A percentile compares a stretch with the other conserved stretches of the same genome.
Conservation (phyloP, 2,329 filamentous ascomycete species). For the Trichoderma sp. region DNA sequence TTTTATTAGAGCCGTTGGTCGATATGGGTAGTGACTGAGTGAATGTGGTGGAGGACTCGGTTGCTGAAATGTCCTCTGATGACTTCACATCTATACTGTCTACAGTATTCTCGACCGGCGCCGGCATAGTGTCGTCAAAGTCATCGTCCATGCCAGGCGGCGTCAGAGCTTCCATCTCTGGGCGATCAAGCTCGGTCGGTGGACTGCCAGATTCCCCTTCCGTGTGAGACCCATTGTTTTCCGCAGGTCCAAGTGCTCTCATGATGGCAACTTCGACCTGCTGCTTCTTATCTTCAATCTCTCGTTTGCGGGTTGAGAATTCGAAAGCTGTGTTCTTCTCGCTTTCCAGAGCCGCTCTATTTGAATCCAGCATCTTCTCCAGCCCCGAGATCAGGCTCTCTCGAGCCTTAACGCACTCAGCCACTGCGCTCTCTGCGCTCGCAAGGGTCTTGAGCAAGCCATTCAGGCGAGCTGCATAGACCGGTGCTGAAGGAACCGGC, state of each 20-base stretch:
- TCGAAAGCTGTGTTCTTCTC: slow-evolving; percentile 70
- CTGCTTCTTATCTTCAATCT: slow-evolving; percentile 79
- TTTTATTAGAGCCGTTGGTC: slow-evolving; percentile 58
- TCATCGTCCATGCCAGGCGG: slow-evolving; percentile 65
- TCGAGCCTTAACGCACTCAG: slow-evolving; percentile 85
- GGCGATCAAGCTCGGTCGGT: slow-evolving; percentile 66
- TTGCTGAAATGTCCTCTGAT: slow-evolving; percentile 27
- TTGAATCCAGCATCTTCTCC: slow-evolving; percentile 77
- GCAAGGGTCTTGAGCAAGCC: slow-evolving; percentile 87
- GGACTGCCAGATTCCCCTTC: slow-evolving; percentile 50
- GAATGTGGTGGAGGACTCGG: slow-evolving; percentile 43
- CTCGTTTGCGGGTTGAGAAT: slow-evolving; percentile 65
- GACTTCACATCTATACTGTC: slow-evolving; percentile 25
- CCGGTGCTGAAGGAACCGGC: slow-evolving; percentile 75
- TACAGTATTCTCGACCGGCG: slow-evolving; percentile 20
- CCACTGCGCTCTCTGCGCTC: slow-evolving; percentile 83
- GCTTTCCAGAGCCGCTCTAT: slow-evolving; percentile 66
- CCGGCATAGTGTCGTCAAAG: not conserved
- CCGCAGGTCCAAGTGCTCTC: slow-evolving; percentile 70
- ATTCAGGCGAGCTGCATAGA: slow-evolving; percentile 87
- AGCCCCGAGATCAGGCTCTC: slow-evolving; percentile 75
- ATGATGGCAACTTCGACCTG: slow-evolving; percentile 92
- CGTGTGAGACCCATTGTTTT: slow-evolving; percentile 51
- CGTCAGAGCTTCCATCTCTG: slow-evolving; percentile 83
- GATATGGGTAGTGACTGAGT: slow-evolving; percentile 51